Evolutionary conservation across 805 yeast genomes (phyloP).

Genomic region (Yarrowia yakushimensis): DNA sequence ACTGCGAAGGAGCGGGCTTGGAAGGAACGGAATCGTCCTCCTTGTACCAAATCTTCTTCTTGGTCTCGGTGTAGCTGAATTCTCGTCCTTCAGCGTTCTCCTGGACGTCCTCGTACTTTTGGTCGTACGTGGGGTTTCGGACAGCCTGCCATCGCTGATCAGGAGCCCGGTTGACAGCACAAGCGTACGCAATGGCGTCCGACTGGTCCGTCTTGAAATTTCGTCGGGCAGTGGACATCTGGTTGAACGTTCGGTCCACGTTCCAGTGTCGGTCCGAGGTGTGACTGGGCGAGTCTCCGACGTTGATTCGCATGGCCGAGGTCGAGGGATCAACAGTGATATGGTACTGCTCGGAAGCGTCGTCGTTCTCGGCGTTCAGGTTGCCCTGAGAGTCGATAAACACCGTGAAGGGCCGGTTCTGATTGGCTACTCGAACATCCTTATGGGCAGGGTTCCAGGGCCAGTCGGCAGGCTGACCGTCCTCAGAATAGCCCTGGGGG

Average conservation of each 20-base stretch:
- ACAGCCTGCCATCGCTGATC: neutral
- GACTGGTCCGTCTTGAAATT: conserved; percentile 13
- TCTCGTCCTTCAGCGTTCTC: neutral
- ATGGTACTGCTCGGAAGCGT: neutral
- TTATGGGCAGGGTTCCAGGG: conserved; percentile 15
- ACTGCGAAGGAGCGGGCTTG: no score
- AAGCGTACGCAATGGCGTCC: conserved; percentile 20
- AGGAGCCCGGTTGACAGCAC: neutral
- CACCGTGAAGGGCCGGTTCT: conserved; percentile 8
- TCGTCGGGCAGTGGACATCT: neutral
- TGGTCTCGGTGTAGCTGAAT: conserved; percentile 1
- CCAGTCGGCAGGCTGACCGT: conserved; percentile 19
- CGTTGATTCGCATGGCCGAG: conserved; percentile 2
- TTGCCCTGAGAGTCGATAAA: conserved; percentile 14
- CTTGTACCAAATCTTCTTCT: conserved; percentile 8
- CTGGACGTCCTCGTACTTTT: conserved; percentile 2
- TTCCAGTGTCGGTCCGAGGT: conserved; percentile 5
- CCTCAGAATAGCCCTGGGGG: conserved; percentile 17
- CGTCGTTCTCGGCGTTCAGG: conserved; percentile 11
- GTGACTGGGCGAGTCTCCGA: conserved; percentile 9
- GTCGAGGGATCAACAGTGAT: conserved; percentile 6
- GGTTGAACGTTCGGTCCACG: conserved; percentile 11
- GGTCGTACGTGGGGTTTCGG: conserved; percentile 12
- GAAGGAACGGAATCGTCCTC: neutral
- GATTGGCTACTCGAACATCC: conserved; percentile 1